These are phyloP conservation scores for Alternaria rosae DNA, from an alignment of 2,329 filamentous ascomycete species.

Conservation along the genomic window DNA sequence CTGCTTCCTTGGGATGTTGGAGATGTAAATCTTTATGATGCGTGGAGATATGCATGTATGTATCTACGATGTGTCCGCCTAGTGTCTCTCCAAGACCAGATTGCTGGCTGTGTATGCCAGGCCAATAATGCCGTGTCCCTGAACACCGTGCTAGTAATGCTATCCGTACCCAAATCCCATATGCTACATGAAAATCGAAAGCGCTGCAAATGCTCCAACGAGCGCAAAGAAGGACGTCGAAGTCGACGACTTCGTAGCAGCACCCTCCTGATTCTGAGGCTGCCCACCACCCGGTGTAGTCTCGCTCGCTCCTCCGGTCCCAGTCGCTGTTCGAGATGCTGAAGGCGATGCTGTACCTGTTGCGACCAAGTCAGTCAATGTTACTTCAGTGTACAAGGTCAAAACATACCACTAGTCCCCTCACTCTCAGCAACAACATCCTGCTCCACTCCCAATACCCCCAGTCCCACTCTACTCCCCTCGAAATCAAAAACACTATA, in stretches of 20 bases:
- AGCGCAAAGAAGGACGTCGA: background rate
- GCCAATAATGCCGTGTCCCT: background rate
- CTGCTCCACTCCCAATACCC: conserved; percentile 30
- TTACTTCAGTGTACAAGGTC: background rate
- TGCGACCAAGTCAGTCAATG: background rate
- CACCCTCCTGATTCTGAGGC: conserved; percentile 8
- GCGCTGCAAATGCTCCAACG: background rate
- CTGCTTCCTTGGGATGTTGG: background rate
- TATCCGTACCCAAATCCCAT: background rate
- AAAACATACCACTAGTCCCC: conserved; percentile 8
- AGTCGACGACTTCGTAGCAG: background rate
- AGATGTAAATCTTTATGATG: background rate
- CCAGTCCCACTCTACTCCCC: conserved; percentile 65
- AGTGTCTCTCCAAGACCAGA: background rate
- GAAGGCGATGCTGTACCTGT: conserved; percentile 4
- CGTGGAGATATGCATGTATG: background rate
- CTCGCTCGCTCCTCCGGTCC: background rate
- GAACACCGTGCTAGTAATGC: background rate
- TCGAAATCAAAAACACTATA: conserved; percentile 86
- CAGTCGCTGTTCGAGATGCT: background rate
- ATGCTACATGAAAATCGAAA: conserved; percentile 14
- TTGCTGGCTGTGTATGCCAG: background rate
- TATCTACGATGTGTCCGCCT: background rate
- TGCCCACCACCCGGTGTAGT: conserved; percentile 2
- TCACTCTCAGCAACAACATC: conserved; percentile 1